Base-by-base conservation (phyloP, 495 filamentous ascomycete species). In the Cercophora scortea region DNA sequence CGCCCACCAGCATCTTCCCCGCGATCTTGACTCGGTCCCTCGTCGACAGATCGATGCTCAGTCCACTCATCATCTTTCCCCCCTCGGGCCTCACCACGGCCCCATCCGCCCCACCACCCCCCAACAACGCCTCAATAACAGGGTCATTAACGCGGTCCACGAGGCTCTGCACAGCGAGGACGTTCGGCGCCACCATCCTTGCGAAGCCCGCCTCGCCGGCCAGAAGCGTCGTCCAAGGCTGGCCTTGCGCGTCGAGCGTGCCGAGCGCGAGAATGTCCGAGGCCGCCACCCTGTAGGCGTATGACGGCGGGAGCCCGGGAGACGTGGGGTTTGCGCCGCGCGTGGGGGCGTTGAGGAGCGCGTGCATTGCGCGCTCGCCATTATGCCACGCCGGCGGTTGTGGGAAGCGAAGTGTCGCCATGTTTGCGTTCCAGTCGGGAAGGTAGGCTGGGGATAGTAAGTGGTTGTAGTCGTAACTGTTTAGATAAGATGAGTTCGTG, bases 201-300 rank as follows among this genome's bases (percentile, higher is more conserved):
- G 79, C 77, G 59, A 90, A 87, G 9, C 85, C 85, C 6, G 70
- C 55, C 61, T 87, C 79, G 35, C 88, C 87, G 45, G 84, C 87
- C 80, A 84, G 86, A 6, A 91, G 43, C 0, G 84, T 83, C 35
- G 83, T 85, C 88, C 87, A 91, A 15, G 86, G 87, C 32, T 79
- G 68, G 6, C 78, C 79, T 36, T 82, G 47, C 4, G 61, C 57
- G 58, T 90, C 88, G 3, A 89, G 54, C 0, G 85, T 73, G 0
- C 85, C 88, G n/a, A 90, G 62, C 2, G 85, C 87, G 5, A 90
- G 63, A 8, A 90, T 70, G 0, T 86, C 83, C 4, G 80, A 82
- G 5, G 55, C 59, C 38, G 71, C 67, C 8, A 88, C 71, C 44
- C 84, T 64, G 47, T 73, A 71, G 8, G 64, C 76, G 9, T 80